These are phyloP conservation scores for Ceratobasidium theobromae DNA, from an alignment of 1,284 basidiomycete genomes.

Conservation along the genomic window DNA sequence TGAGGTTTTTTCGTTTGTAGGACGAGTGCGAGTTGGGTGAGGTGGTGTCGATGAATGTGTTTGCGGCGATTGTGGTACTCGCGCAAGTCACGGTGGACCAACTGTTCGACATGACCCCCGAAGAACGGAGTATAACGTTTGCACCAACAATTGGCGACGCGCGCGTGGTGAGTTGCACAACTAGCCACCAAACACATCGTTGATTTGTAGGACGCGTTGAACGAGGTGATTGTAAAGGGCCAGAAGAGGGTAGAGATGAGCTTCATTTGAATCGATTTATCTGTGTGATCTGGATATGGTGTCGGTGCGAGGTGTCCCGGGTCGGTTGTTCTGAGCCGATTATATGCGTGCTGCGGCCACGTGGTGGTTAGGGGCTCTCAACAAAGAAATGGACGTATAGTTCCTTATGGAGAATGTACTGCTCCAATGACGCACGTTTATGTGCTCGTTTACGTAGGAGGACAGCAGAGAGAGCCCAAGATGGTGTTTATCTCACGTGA, in stretches of 20 bases:
- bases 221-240: conserved; percentile 10
- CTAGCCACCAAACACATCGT: neutral
- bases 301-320: too few species aligned
- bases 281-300: too few species aligned
- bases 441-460: neutral
- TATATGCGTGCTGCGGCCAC: too few species aligned
- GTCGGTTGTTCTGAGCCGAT: too few species aligned
- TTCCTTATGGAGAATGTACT: too few species aligned
- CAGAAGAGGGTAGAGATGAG: conserved; percentile 10
- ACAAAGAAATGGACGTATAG: too few species aligned
- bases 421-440: too few species aligned
- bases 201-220: conserved; percentile 1
- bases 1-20: neutral
- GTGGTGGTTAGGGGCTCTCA: too few species aligned
- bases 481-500: neutral
- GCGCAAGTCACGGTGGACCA: conserved; percentile 11
- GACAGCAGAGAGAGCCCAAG: neutral
- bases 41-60: conserved; percentile 11
- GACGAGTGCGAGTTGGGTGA: conserved; percentile 4
- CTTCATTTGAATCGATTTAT: too few species aligned
- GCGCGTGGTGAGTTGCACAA: neutral
- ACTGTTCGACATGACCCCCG: neutral
- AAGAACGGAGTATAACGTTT: conserved; percentile 5
- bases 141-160: neutral
- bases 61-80: conserved; percentile 4